phyloP scores from a whole-genome alignment of 768 basidiomycete species.

The Rhizopogon rudus region DNA sequence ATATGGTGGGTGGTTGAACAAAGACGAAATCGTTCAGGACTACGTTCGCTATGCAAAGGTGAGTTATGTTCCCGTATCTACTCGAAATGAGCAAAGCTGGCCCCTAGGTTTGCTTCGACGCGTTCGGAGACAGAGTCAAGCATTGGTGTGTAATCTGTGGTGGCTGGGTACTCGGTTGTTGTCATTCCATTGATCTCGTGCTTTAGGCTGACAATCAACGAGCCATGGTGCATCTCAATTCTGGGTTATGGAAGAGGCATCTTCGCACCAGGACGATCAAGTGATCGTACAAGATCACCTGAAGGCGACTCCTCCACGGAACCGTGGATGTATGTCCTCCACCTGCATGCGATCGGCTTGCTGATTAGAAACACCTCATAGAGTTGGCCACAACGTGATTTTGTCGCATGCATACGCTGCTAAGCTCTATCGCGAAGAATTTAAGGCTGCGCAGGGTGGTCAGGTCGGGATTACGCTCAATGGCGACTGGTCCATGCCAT shows the following conservation, averaged over 20 bases:
- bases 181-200: conserved; percentile 18
- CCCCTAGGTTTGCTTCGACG: conserved; percentile 60
- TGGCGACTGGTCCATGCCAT: conserved; percentile 73
- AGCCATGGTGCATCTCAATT: conserved; percentile 69
- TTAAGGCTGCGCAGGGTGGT: conserved; percentile 58
- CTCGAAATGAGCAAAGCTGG: neutral
- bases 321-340: conserved; percentile 57
- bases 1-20: conserved; percentile 74
- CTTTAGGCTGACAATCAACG: conserved; percentile 66
- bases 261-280: conserved; percentile 68
- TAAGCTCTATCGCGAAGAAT: conserved; percentile 62
- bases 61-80: conserved; percentile 14
- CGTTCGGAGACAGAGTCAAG: conserved; percentile 73
- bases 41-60: conserved; percentile 56
- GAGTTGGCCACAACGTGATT: conserved; percentile 64
- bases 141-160: conserved; percentile 44
- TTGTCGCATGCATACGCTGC: conserved; percentile 66
- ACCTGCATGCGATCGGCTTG: neutral
- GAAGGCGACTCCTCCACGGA: conserved; percentile 63
- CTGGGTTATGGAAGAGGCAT: conserved; percentile 68
- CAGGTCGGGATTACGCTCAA: conserved; percentile 78
- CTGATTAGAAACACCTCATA: conserved; percentile 21
- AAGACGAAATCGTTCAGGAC: conserved; percentile 64
- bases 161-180: neutral
- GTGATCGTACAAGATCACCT: conserved; percentile 52